Percentiles rank a stretch among this genome's conserved stretches.
phyloP scores from a whole-genome alignment of 768 basidiomycete genomes.

The Boletus rubescentipes region DNA sequence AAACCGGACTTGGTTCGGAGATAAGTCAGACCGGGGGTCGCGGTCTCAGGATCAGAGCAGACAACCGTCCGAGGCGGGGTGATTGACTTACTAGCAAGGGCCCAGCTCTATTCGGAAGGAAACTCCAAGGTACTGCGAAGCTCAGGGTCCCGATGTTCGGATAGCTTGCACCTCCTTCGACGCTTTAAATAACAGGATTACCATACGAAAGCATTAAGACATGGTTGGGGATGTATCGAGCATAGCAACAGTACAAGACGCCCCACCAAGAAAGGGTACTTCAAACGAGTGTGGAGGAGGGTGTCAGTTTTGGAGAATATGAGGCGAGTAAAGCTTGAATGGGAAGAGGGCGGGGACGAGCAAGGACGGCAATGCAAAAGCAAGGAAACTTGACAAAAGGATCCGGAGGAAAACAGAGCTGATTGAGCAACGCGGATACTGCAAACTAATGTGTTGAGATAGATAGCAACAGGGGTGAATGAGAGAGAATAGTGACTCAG shows the following conservation, averaged over 20 bases:
- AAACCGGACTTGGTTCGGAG: constrained; percentile 10
- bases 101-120: not conserved
- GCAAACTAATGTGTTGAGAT: constrained; percentile 25
- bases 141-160: constrained; percentile 6
- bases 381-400: constrained; percentile 24
- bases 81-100: constrained; percentile 13
- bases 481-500: constrained; percentile 13
- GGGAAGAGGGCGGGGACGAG: constrained; percentile 14
- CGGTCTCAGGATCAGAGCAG: constrained; percentile 5
- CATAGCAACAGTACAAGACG: constrained; percentile 35
- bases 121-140: constrained; percentile 11
- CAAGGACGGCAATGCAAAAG: constrained; percentile 25
- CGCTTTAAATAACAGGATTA: constrained; percentile 31
- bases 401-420: constrained; percentile 20
- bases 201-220: constrained; percentile 38
- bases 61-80: not conserved
- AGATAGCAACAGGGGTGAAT: constrained; percentile 25
- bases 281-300: constrained; percentile 31
- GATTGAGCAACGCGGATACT: constrained; percentile 25
- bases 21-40: constrained; percentile 2
- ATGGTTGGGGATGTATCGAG: constrained; percentile 35
- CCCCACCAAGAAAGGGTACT: constrained; percentile 25
- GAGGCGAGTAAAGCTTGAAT: constrained; percentile 18
- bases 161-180: constrained; percentile 9
- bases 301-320: constrained; percentile 25